These are phyloP conservation scores for Globisporangium alternatum DNA, from an alignment of 352 stramenopile species.

Conservation along the genomic window DNA sequence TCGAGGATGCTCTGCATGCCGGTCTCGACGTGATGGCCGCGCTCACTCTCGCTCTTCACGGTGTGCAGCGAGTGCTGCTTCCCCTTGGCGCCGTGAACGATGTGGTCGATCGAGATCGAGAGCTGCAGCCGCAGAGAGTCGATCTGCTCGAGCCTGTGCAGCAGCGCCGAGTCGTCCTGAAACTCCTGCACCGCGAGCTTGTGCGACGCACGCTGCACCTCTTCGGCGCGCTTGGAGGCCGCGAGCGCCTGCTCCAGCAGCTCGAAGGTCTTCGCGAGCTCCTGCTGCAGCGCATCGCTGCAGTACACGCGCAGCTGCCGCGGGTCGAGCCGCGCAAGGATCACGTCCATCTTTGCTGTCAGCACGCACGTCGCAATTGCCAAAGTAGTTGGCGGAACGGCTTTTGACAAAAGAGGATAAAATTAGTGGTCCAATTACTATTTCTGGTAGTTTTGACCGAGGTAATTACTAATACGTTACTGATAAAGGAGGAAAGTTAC, in stretches of 20 bases:
- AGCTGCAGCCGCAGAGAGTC: slow-evolving; percentile 18
- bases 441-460: too few species aligned
- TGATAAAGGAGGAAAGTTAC: too few species aligned
- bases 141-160: slow-evolving; percentile 15
- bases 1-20: slow-evolving; percentile 8
- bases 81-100: slow-evolving; percentile 3
- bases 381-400: not conserved
- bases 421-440: too few species aligned
- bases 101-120: slow-evolving; percentile 18
- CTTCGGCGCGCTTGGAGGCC: slow-evolving; percentile 16
- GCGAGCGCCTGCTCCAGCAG: slow-evolving; percentile 15
- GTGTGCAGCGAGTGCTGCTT: slow-evolving; percentile 3
- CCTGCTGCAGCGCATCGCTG: slow-evolving; percentile 19
- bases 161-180: slow-evolving; percentile 13
- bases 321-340: slow-evolving; percentile 20
- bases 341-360: slow-evolving; percentile 21
- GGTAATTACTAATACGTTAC: too few species aligned
- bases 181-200: slow-evolving; percentile 14
- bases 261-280: slow-evolving; percentile 17
- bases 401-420: not conserved
- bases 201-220: slow-evolving; percentile 20
- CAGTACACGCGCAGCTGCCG: slow-evolving; percentile 21
- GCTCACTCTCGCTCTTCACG: slow-evolving; percentile 9
- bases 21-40: not conserved
- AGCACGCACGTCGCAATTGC: too few species aligned